phyloP scores from a whole-genome alignment of 2,329 filamentous ascomycete genomes.

The Xylariaceae sp. region DNA sequence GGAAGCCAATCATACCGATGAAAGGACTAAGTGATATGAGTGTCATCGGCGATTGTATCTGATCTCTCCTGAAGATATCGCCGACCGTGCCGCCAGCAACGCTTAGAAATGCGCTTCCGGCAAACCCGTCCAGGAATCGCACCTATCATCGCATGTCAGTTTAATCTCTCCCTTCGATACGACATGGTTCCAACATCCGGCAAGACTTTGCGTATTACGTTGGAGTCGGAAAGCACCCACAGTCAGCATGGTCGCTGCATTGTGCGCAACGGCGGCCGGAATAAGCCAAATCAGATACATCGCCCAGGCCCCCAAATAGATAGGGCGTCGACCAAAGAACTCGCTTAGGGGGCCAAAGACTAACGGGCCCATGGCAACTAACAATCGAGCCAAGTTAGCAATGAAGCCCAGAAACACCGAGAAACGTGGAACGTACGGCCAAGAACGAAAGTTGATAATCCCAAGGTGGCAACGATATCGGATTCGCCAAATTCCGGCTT shows the following conservation, averaged over 20 bases:
- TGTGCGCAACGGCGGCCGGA: constrained; percentile 73
- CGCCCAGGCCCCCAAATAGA: constrained; percentile 70
- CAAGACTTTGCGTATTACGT: neutral
- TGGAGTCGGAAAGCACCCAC: constrained; percentile 18
- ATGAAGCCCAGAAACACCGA: constrained; percentile 37
- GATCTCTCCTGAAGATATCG: constrained; percentile 64
- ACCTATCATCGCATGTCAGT: constrained; percentile 31
- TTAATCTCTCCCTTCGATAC: neutral
- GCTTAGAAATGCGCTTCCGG: constrained; percentile 62
- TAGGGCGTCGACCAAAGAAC: constrained; percentile 77
- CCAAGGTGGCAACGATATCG: constrained; percentile 68
- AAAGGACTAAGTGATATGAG: constrained; percentile 66
- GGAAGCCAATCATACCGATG: constrained; percentile 34
- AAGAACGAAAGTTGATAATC: constrained; percentile 76
- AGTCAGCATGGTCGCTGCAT: constrained; percentile 75
- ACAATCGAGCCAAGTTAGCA: neutral
- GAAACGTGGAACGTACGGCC: constrained; percentile 53
- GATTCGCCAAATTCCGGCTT: constrained; percentile 68
- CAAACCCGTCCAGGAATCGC: constrained; percentile 71
- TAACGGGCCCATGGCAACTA: constrained; percentile 55
- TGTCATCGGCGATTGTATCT: constrained; percentile 78
- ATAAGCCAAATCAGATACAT: constrained; percentile 77
- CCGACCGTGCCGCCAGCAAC: constrained; percentile 84
- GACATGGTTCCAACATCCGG: neutral
- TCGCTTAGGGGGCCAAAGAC: constrained; percentile 60